Evolutionary conservation across 2,329 filamentous ascomycete genomes (phyloP).

Genomic region (Mycosphaerella sp.): DNA sequence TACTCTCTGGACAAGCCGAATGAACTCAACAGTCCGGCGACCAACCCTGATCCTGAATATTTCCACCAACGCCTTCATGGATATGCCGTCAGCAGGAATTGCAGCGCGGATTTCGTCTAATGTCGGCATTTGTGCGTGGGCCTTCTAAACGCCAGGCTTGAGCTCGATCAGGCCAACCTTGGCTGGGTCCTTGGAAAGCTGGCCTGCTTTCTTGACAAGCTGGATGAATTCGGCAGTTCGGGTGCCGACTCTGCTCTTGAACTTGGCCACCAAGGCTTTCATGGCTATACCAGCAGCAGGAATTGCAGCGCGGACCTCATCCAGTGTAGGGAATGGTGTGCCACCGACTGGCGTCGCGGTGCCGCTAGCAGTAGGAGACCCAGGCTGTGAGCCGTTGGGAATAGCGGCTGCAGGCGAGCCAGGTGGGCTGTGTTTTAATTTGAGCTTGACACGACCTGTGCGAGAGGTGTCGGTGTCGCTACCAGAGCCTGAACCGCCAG

Average conservation of each 20-base stretch:
- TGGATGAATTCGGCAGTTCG: conserved; percentile 38
- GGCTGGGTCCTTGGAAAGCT: conserved; percentile 21
- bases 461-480: conserved; percentile 69
- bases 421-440: conserved; percentile 47
- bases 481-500: conserved; percentile 49
- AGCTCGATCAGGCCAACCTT: conserved; percentile 25
- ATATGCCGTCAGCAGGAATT: not conserved
- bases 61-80: not conserved
- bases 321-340: conserved; percentile 37
- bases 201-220: conserved; percentile 38
- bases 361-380: conserved; percentile 28
- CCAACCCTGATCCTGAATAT: conserved; percentile 40
- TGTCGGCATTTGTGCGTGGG: not conserved
- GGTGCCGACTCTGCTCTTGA: conserved; percentile 39
- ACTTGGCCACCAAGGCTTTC: conserved; percentile 36
- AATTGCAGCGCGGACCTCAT: conserved; percentile 42
- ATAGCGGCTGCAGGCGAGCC: conserved; percentile 36
- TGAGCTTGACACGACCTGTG: conserved; percentile 53
- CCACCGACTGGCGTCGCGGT: conserved; percentile 16
- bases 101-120: not conserved
- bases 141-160: conserved; percentile 15
- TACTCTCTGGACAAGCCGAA: conserved; percentile 38
- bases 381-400: conserved; percentile 32
- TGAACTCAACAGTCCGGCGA: conserved; percentile 37
- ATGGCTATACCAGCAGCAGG: conserved; percentile 42